phyloP scores from a whole-genome alignment of 2,329 filamentous ascomycete genomes.

The Myriangium duriaei region DNA sequence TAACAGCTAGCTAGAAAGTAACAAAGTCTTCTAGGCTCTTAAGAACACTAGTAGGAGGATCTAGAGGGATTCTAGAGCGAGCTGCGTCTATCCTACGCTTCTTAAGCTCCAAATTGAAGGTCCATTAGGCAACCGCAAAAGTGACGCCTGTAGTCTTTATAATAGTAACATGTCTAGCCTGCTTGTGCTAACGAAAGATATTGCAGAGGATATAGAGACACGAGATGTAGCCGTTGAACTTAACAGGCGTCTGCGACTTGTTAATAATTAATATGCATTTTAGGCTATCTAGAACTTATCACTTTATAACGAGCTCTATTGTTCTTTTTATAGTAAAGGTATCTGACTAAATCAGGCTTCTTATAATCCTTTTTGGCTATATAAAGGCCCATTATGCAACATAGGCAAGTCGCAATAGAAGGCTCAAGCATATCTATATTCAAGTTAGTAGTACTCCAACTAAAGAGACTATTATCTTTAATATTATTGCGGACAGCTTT shows the following conservation, averaged over 20 bases:
- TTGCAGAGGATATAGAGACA: not conserved
- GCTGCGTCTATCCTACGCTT: not conserved
- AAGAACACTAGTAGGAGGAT: not conserved
- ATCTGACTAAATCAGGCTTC: not conserved
- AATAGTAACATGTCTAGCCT: too few relatives aligned
- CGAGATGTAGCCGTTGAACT: not conserved
- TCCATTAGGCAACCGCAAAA: not conserved
- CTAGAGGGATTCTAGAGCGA: not conserved
- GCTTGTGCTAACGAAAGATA: not conserved
- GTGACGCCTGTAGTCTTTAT: not conserved
- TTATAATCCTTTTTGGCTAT: not conserved
- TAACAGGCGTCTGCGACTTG: not conserved
- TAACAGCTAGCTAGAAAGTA: not conserved
- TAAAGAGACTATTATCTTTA: not conserved
- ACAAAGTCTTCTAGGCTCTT: not conserved
- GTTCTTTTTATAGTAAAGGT: not conserved
- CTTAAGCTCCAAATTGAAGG: not conserved
- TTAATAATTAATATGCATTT: not conserved
- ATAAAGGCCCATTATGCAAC: not conserved
- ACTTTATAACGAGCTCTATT: not conserved
- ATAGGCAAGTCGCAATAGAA: not conserved
- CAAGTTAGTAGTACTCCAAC: not conserved
- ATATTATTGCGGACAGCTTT: not conserved
- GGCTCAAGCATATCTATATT: not conserved
- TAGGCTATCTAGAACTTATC: too few relatives aligned